Conservation (phyloP, 169 alveolate genomes). For the Plasmodium chabaudi region DNA sequence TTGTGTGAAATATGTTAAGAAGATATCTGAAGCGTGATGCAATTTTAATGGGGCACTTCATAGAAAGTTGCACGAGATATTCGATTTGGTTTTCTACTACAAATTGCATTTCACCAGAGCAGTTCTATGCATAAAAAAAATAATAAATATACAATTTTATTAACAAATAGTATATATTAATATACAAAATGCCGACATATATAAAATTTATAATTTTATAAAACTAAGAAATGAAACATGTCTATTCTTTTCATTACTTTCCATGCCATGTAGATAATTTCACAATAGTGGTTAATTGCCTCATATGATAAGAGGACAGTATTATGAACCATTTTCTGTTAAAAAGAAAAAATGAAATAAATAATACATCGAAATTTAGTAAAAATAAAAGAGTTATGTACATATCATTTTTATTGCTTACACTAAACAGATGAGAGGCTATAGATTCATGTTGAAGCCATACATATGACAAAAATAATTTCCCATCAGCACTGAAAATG, state of each 20-base stretch:
- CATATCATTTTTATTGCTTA: not conserved
- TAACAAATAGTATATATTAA: not conserved
- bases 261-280: constrained; percentile 63
- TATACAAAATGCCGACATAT: not conserved
- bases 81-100: constrained; percentile 43
- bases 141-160: not conserved
- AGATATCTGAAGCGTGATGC: constrained; percentile 63
- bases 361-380: not conserved
- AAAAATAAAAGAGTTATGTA: not conserved
- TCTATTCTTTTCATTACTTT: constrained; percentile 16
- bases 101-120: constrained; percentile 26
- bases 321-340: constrained; percentile 41
- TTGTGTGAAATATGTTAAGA: constrained; percentile 48
- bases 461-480: constrained; percentile 35
- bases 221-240: too few species aligned
- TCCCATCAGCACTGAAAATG: constrained; percentile 65
- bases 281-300: constrained; percentile 38
- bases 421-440: constrained; percentile 59
- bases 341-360: not conserved
- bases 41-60: constrained; percentile 63
- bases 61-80: constrained; percentile 42
- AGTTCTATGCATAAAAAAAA: constrained; percentile 18
- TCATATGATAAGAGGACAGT: constrained; percentile 36
- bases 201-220: too few species aligned
- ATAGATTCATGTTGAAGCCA: constrained; percentile 71